Evolutionary conservation across 106 monocot species (phyloP), one percentile per base, ranked within the genome.

Genomic region (Apostasia shenzhenica): DNA sequence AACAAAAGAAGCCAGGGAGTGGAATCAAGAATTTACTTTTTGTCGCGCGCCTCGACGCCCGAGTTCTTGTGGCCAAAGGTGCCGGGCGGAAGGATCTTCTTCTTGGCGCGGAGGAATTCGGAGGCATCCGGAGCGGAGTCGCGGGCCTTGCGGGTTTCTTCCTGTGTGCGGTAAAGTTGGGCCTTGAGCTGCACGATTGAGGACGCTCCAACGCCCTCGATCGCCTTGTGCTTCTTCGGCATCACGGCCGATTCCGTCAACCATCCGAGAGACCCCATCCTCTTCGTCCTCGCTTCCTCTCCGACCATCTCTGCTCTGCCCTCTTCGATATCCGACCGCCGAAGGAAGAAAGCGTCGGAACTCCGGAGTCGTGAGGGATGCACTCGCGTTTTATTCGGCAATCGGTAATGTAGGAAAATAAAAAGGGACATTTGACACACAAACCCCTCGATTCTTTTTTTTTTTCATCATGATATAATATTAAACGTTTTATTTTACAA

Each of bases 181-280:
- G 95, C 95, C 78, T 91, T 92, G 69, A 97, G 95, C 68, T 92
- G 86, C 41, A 97, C 67, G 66, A 97, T 97, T 66, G 95, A 97
- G 52, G 88, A 74, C 3, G 95, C 86, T 50, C 95, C 89, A 2
- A 97, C 95, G 49, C 95, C 91, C 68, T 92, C 89, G 76, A 97
- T 97, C 4, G 88, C 86, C 72, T 79, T 86, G 78, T 79, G 86
- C 79, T 97, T 92, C 86, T 85, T 91, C 55, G 95, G 95, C 92
- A 97, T 97, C 72, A 97, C 71, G 54, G 84, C 46, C 44, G 95
- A 97, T 67, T 97, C 95, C 73, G 95, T 97, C 67, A 97, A 79
- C 95, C 95, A 97, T 83, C 95, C 95, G 69, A 97, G 72, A 61
- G 95, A 97, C 63, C 55, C 56, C 63, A 63, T 71, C 83, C 59